Evolutionary conservation across 768 basidiomycete species (phyloP).

Genomic region (Pleurotus eryngii): DNA sequence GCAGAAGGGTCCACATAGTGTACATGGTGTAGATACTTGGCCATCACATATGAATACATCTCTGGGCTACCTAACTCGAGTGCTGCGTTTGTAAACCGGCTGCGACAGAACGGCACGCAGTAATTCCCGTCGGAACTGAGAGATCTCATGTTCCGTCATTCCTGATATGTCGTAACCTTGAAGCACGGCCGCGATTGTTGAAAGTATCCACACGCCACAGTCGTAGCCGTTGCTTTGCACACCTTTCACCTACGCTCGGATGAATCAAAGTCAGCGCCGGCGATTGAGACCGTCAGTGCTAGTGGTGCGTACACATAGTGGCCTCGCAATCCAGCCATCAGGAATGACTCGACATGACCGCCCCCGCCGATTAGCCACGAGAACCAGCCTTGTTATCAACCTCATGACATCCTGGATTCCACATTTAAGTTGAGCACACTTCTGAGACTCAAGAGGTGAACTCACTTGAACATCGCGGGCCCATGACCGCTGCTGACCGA

Average conservation of each 20-base stretch:
- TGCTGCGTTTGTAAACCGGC: background rate
- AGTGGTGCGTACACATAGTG: background rate
- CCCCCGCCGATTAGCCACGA: background rate
- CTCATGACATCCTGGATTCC: background rate
- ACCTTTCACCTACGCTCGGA: background rate
- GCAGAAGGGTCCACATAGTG: background rate
- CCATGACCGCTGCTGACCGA: conserved; percentile 12
- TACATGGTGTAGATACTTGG: too few relatives aligned
- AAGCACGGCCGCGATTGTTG: conserved; percentile 5
- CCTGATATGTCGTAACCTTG: conserved; percentile 2
- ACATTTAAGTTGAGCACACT: background rate
- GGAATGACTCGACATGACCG: background rate
- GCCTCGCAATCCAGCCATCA: background rate
- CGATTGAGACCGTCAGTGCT: background rate
- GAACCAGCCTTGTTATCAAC: background rate
- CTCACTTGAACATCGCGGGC: conserved; percentile 5
- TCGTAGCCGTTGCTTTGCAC: conserved; percentile 6
- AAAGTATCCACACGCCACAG: conserved; percentile 8
- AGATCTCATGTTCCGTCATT: background rate
- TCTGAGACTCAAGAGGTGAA: background rate
- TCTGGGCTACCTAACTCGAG: too few relatives aligned
- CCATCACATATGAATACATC: too few relatives aligned
- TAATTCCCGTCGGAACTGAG: background rate
- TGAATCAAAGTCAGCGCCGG: background rate
- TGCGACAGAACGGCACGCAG: background rate